phyloP scores from a whole-genome alignment of 352 stramenopile genomes.

The Elongisporangium anandrum region DNA sequence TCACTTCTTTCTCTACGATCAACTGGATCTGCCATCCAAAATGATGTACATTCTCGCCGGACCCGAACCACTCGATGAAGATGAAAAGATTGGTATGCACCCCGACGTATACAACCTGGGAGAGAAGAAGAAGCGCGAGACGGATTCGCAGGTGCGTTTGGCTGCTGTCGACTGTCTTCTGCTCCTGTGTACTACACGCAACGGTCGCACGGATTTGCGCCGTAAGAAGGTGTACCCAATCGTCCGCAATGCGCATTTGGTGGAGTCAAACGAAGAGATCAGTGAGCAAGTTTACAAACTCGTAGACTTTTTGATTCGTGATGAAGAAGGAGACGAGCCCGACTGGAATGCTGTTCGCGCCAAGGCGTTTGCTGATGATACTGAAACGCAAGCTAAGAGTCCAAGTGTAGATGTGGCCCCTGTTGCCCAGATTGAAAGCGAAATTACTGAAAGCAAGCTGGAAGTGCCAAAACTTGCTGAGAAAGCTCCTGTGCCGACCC shows the following conservation, averaged over 20 bases:
- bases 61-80: slow-evolving; percentile 67
- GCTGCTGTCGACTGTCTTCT: slow-evolving; percentile 69
- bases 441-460: slow-evolving; percentile 6
- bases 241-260: slow-evolving; percentile 77
- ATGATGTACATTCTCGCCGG: slow-evolving; percentile 71
- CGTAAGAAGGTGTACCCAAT: slow-evolving; percentile 87
- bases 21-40: slow-evolving; percentile 78
- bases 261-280: slow-evolving; percentile 76
- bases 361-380: slow-evolving; percentile 55
- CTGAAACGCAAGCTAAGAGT: slow-evolving; percentile 28
- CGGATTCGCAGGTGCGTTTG: slow-evolving; percentile 68
- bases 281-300: slow-evolving; percentile 88
- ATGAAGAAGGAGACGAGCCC: slow-evolving; percentile 82
- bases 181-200: slow-evolving; percentile 74
- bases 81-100: slow-evolving; percentile 82
- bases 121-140: slow-evolving; percentile 81
- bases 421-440: slow-evolving; percentile 6
- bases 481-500: not conserved
- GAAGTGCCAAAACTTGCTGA: slow-evolving; percentile 7
- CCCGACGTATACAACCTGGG: slow-evolving; percentile 69
- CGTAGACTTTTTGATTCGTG: slow-evolving; percentile 83
- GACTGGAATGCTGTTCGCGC: slow-evolving; percentile 76
- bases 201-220: slow-evolving; percentile 71
- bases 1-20: slow-evolving; percentile 86
- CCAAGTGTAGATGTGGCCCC: slow-evolving; percentile 12